phyloP scores from a whole-genome alignment of 257 asterid genomes.

The Linderniella brevidens region DNA sequence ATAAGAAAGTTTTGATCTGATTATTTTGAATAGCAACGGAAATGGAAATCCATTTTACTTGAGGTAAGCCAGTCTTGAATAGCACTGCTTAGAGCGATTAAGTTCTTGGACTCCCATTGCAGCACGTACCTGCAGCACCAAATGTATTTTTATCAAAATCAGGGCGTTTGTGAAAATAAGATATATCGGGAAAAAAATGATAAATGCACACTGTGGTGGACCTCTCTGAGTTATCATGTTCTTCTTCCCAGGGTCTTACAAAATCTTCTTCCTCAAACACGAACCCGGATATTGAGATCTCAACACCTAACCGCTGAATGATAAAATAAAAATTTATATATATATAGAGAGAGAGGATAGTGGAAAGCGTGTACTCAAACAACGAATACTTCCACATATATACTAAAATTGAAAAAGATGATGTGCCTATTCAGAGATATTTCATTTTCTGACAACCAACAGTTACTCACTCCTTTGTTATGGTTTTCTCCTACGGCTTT shows the following conservation, averaged over 20 bases:
- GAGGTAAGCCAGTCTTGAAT: slow-evolving; percentile 96
- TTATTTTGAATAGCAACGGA: too few species aligned
- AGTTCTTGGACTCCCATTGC: slow-evolving; percentile 88
- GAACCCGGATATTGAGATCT: slow-evolving; percentile 73
- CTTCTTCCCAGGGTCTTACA: slow-evolving; percentile 78
- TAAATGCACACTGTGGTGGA: slow-evolving; percentile 11
- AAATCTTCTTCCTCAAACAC: slow-evolving; percentile 82
- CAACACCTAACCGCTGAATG: slow-evolving; percentile 78
- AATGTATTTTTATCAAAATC: not conserved
- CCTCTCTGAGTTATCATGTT: slow-evolving; percentile 65
- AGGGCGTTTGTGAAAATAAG: not conserved
- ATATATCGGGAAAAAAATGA: not conserved
- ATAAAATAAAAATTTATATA: too few species aligned
- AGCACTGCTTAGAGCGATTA: slow-evolving; percentile 80
- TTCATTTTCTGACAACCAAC: not conserved
- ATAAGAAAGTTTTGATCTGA: too few species aligned
- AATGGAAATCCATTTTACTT: slow-evolving; percentile 31
- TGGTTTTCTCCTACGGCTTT: slow-evolving; percentile 73
- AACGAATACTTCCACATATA: too few species aligned
- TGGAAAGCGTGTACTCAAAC: too few species aligned
- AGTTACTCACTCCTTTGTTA: slow-evolving; percentile 77
- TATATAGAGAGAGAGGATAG: too few species aligned
- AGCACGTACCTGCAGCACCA: slow-evolving; percentile 50
- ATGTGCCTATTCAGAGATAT: too few species aligned
- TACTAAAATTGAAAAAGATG: too few species aligned